Conservation (phyloP, 2,329 filamentous ascomycete genomes). For the Diplodia scrobiculata region DNA sequence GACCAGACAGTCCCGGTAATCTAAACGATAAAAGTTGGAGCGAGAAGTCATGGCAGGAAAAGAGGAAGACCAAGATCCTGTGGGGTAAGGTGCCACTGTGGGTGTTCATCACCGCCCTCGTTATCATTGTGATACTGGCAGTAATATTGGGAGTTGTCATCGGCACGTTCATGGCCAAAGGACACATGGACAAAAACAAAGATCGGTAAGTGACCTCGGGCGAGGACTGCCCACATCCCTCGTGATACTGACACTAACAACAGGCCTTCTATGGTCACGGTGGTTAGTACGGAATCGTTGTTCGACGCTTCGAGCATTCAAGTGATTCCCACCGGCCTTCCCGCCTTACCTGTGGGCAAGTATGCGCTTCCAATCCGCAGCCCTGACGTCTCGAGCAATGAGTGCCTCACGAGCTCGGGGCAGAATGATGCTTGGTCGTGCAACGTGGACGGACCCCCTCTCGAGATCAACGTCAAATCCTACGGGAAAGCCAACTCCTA, state of each 20-base stretch:
- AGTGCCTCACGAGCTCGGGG: conserved; percentile 52
- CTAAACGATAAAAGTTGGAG: conserved; percentile 40
- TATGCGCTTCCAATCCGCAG: conserved; percentile 53
- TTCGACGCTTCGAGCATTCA: conserved; percentile 55
- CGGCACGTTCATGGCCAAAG: conserved; percentile 56
- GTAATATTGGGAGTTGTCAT: conserved; percentile 57
- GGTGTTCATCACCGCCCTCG: conserved; percentile 51
- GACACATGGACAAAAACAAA: conserved; percentile 39
- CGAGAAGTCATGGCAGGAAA: conserved; percentile 39
- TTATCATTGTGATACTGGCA: conserved; percentile 52
- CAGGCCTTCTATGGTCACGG: conserved; percentile 19
- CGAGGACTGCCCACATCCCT: not conserved
- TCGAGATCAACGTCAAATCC: conserved; percentile 15
- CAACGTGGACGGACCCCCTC: conserved; percentile 33
- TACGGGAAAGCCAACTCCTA: not conserved
- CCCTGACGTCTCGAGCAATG: conserved; percentile 52
- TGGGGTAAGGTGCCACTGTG: conserved; percentile 57
- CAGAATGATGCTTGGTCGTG: conserved; percentile 57
- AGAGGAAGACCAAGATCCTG: conserved; percentile 47
- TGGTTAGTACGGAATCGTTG: conserved; percentile 47
- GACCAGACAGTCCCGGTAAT: not conserved
- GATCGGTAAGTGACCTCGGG: conserved; percentile 35
- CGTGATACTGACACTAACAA: conserved; percentile 10
- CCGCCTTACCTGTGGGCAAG: conserved; percentile 54
- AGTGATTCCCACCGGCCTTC: conserved; percentile 49